Evolutionary conservation across 1,139 yeast genomes (phyloP), one percentile per base, ranked within the genome.

Genomic region (Lizanozyma gosingica): DNA sequence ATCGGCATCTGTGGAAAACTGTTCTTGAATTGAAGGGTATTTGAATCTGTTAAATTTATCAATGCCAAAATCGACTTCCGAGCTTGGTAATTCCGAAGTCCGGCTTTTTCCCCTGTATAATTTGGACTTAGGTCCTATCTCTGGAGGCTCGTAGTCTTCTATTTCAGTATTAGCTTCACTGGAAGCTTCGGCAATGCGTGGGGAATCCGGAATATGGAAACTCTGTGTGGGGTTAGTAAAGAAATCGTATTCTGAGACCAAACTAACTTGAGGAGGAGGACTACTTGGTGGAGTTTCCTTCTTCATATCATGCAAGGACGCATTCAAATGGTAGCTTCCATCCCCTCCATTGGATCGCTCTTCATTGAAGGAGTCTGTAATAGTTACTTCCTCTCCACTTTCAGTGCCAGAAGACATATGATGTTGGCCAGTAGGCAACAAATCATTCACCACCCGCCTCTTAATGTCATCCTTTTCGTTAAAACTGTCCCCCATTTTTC

Each of bases 11-110:
- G 64, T 56, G 0, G 72, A 63, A 3, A 64, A 65, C 34, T 59
- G 53, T 17, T 55, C 54, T 38, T 53, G 54, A 3, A 50, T 50
- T 34, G 57, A 49, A 4, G 66, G 57, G 29, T 54, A 57, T 41
- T 55, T 60, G 49, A 63, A 70, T 18, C 76, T 52, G 44, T 70
- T 68, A 47, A 70, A 70, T 37, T 57, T 57, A 44, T 70, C 76
- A 35, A 70, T 69, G 1, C 76, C 75, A 47, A 70, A 70, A 48
- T 69, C 75, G 2, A 71, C 63, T 15, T 70, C 76, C 2, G 73
- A 67, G 39, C 71, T 68, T 11, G 59, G 32, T 41, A 29, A 36
- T 34, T 33, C 35, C 18, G 18, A 33, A 16, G 44, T 11, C 14
- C 33, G 35, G 34, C 27, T 27, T n/a, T n/a, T n/a, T n/a, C n/a